Conservation (phyloP, 1,284 basidiomycete genomes). For the Wolfiporia cocos region DNA sequence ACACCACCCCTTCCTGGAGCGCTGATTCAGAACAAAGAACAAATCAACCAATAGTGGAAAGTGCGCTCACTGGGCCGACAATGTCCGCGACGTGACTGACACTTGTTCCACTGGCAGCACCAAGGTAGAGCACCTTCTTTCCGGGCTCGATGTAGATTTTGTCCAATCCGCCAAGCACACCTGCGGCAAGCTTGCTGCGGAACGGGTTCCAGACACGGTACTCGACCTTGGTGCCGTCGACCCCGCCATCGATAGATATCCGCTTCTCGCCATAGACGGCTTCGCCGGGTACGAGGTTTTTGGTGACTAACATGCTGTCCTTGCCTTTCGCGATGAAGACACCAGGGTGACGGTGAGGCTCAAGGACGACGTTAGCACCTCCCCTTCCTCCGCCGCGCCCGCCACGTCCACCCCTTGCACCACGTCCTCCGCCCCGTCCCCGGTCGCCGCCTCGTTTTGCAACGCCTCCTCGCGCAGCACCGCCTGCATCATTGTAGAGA, state of each 20-base stretch:
- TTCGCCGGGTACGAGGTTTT: constrained; percentile 96
- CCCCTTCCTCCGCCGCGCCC: constrained; percentile 67
- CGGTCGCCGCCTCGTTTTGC: constrained; percentile 34
- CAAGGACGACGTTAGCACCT: constrained; percentile 84
- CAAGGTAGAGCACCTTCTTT: constrained; percentile 95
- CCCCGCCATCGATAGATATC: constrained; percentile 76
- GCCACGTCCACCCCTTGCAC: constrained; percentile 41
- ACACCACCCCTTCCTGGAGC: constrained; percentile 86
- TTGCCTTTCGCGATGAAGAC: constrained; percentile 95
- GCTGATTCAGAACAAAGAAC: constrained; percentile 4
- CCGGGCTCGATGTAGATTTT: constrained; percentile 93
- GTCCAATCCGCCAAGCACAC: constrained; percentile 94
- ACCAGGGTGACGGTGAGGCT: constrained; percentile 93
- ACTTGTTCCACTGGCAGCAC: constrained; percentile 94
- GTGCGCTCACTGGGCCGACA: constrained; percentile 76
- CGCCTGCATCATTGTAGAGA: constrained; percentile 27
- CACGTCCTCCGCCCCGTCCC: constrained; percentile 36
- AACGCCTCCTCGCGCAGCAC: constrained; percentile 30
- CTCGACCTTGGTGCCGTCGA: constrained; percentile 87
- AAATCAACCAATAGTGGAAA: background rate
- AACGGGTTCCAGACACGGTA: constrained; percentile 99
- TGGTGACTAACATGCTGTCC: constrained; percentile 96
- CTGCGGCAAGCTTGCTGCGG: constrained; percentile 94
- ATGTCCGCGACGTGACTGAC: constrained; percentile 99
- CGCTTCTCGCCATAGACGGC: constrained; percentile 99